Evolutionary conservation across 345 rosid species (phyloP).

Genomic region (Hevea brasiliensis): DNA sequence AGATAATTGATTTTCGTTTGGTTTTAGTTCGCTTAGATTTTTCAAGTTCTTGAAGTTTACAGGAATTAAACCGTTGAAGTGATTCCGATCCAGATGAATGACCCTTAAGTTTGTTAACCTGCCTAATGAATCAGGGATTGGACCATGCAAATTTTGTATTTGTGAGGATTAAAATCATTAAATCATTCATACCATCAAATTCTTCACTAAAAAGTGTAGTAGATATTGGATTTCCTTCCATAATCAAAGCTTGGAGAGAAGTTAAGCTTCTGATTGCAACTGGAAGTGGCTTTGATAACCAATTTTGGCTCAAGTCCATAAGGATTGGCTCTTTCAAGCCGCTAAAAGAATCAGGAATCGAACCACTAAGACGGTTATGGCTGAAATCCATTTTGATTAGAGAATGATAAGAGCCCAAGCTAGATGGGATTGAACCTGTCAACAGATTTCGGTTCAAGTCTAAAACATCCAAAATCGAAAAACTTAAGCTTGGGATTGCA

Average conservation of each 20-base stretch:
- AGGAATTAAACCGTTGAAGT: constrained; percentile 65
- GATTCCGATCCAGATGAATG: constrained; percentile 65
- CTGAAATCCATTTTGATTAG: constrained; percentile 72
- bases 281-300: constrained; percentile 54
- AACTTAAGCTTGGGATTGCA: constrained; percentile 46
- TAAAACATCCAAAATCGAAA: constrained; percentile 51
- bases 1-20: constrained; percentile 56
- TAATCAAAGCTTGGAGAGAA: constrained; percentile 71
- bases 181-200: constrained; percentile 56
- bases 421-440: constrained; percentile 56
- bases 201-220: constrained; percentile 31
- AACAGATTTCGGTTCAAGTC: constrained; percentile 67
- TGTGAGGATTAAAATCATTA: constrained; percentile 57
- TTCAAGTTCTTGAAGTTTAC: constrained; percentile 40
- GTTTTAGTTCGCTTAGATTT: constrained; percentile 59
- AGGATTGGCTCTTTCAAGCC: constrained; percentile 54
- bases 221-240: constrained; percentile 61
- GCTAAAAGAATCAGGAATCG: constrained; percentile 50
- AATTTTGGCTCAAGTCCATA: constrained; percentile 78
- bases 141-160: constrained; percentile 60
- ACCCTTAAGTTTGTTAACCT: constrained; percentile 54
- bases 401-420: constrained; percentile 43
- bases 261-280: constrained; percentile 40
- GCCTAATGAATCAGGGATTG: constrained; percentile 63
- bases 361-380: constrained; percentile 55